phyloP scores from a whole-genome alignment of 2,329 filamentous ascomycete species.

The Colletotrichum lindemuthianum region DNA sequence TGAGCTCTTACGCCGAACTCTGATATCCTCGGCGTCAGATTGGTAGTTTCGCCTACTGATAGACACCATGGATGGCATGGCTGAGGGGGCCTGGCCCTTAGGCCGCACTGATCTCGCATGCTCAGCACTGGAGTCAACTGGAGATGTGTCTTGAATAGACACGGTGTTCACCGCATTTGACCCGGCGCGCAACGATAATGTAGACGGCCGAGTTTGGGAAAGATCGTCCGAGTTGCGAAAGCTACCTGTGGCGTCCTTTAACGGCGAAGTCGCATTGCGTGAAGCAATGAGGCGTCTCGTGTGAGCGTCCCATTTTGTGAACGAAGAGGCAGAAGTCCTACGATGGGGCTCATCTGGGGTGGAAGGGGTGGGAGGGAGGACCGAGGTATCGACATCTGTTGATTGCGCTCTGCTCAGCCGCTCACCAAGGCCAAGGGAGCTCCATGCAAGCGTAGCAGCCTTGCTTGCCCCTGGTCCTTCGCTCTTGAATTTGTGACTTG shows the following conservation, averaged over 20 bases:
- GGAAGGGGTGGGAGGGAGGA: constrained; percentile 34
- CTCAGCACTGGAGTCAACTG: constrained; percentile 21
- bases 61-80: constrained; percentile 1
- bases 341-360: constrained; percentile 45
- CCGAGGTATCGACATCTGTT: constrained; percentile 37
- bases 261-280: constrained; percentile 46
- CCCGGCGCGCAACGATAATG: constrained; percentile 65
- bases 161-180: constrained; percentile 61
- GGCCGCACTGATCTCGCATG: constrained; percentile 7
- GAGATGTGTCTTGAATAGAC: constrained; percentile 30
- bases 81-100: constrained; percentile 4
- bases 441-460: constrained; percentile 73
- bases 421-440: constrained; percentile 54
- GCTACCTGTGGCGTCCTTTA: constrained; percentile 41
- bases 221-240: constrained; percentile 54
- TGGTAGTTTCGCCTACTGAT: background rate
- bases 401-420: constrained; percentile 42
- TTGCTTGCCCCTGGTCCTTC: constrained; percentile 67
- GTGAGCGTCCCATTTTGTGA: constrained; percentile 64
- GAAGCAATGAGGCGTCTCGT: constrained; percentile 60
- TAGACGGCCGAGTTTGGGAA: constrained; percentile 50
- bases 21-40: constrained; percentile 20
- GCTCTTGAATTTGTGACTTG: constrained; percentile 53
- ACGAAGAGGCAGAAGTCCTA: constrained; percentile 43
- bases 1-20: constrained; percentile 14